Base-by-base conservation (phyloP, 768 basidiomycete species). In the Collybia mongolica region DNA sequence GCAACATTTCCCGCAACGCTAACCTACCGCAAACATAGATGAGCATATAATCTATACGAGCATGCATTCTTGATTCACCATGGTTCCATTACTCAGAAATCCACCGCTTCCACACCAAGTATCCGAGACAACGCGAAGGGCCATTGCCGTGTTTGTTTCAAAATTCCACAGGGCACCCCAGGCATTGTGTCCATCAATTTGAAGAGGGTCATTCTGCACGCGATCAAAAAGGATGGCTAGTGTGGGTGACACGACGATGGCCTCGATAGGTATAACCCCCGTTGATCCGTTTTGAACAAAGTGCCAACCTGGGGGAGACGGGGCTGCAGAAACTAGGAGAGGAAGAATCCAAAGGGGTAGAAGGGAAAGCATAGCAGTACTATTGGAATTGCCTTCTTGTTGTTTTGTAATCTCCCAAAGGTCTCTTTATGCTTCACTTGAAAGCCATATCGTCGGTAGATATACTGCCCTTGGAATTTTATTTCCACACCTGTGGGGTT, bases 71-170 rank as follows among this genome's bases (percentile, higher is more conserved):
- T 9, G 19, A 24, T 15, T 17, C 23, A 45, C 44, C 44, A 45
- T 26, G n/a, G 44, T 45, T n/a, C 44, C 44, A 14, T 45, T 45
- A 28, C 44, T 45, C 22, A 45, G 17, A 11, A 23, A 45, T 12
- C 44, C 44, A 23, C 44, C 44, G 32, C 6, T 32, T 32, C 32
- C 44, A 20, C 44, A 45, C 23, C 22, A 45, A 17, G 22, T 29
- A 24, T 45, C 28, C 2, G 44, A 26, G n/a, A 29, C 44, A 5
- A 45, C 22, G 5, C 29, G 18, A 20, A 45, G 44, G 15, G 44
- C 44, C 12, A 14, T 45, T 6, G 28, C 44, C 5, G 44, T 45
- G 32, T 45, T 23, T 15, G 23, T 29, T 18, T 45, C 23, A 8
- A 29, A 26, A 20, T 29, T 29, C 14, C 22, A 29, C 11, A 45